Conservation (phyloP, 345 rosid genomes). For the rapeseed (Brassica napus) region Da-Ae NC_063435.1:7684501-7685000, state of each 20-base stretch:
- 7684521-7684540: not conserved
- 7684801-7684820: conserved; percentile 99
- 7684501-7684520: not conserved
- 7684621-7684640: not conserved
- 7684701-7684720: conserved; percentile 63
- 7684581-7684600: not conserved
- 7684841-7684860: not conserved
- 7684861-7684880: not conserved
- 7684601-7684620: not conserved
- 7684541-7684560: too few species aligned
- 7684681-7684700: not conserved
- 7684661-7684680: not conserved
- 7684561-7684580: not conserved
- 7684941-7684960: conserved; percentile 82
- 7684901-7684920: conserved; percentile 84
- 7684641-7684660: not conserved
- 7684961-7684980: conserved; percentile 34
- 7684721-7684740: conserved; percentile 99
- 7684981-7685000: not conserved
- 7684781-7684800: conserved; percentile 95
- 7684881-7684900: conserved; percentile 57
- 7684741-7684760: conserved; percentile 94
- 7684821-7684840: conserved; percentile 27
- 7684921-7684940: conserved; percentile 84
- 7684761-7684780: conserved; percentile 98